phyloP scores from a whole-genome alignment of 371 early-diverging fungal genomes.

The Lichtheimia ornata region DNA sequence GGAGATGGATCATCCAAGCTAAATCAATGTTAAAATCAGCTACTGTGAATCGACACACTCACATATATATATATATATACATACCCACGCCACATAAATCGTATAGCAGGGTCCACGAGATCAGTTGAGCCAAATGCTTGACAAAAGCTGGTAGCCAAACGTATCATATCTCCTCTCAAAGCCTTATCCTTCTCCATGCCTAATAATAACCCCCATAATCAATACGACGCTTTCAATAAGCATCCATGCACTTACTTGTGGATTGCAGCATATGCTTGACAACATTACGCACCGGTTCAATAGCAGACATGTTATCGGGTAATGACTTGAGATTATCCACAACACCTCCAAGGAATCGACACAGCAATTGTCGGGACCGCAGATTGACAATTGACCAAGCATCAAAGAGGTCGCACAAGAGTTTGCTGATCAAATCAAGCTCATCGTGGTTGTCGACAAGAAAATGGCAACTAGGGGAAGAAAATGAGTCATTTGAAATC shows the following conservation, averaged over 20 bases:
- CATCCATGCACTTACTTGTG: no score
- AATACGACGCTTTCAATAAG: no score
- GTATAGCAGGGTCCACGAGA: conserved; percentile 19
- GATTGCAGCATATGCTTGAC: no score
- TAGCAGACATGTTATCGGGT: neutral
- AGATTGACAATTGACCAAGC: conserved; percentile 25
- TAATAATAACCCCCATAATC: conserved; percentile 11
- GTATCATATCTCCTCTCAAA: conserved; percentile 23
- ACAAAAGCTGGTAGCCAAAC: conserved; percentile 22
- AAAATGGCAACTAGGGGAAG: conserved; percentile 4
- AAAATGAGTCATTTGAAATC: no score
- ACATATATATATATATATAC: neutral
- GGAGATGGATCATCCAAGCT: conserved; percentile 29
- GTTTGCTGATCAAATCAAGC: conserved; percentile 3
- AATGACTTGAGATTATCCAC: neutral
- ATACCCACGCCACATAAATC: conserved; percentile 27
- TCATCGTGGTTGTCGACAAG: neutral
- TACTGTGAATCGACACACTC: neutral
- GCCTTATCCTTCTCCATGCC: conserved; percentile 27
- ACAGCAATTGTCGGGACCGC: conserved; percentile 15
- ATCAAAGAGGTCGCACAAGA: conserved; percentile 19
- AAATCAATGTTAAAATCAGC: neutral
- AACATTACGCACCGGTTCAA: no score
- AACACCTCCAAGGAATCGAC: conserved; percentile 11
- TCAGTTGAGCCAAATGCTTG: conserved; percentile 27